Percentiles rank a stretch among this genome's conserved stretches.
Conservation (phyloP, 257 asterid species). For the Paulownia fortunei region DNA sequence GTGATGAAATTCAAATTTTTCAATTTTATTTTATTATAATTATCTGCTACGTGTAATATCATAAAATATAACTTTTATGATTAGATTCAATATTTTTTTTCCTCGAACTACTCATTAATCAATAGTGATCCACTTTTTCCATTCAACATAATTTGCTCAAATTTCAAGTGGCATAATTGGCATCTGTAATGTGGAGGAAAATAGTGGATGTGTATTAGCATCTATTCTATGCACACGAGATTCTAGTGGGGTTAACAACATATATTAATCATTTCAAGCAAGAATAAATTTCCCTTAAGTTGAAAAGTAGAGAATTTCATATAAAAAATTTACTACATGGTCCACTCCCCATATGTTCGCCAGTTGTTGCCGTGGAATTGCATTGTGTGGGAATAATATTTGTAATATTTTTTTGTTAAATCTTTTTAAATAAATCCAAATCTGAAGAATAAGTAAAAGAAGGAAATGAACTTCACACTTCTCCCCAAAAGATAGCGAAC, state of each 20-base stretch:
- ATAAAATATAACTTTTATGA: too few relatives aligned
- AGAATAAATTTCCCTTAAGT: constrained; percentile 23
- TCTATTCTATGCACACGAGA: constrained; percentile 40
- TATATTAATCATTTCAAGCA: constrained; percentile 32
- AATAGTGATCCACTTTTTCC: neutral
- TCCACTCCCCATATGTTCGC: constrained; percentile 61
- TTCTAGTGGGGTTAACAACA: constrained; percentile 39
- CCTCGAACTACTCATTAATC: too few relatives aligned
- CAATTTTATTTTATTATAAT: too few relatives aligned
- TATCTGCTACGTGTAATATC: too few relatives aligned
- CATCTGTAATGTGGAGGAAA: constrained; percentile 22
- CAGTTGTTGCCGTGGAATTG: constrained; percentile 46
- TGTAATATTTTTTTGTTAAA: neutral
- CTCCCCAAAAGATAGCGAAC: constrained; percentile 24
- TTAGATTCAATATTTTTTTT: too few relatives aligned
- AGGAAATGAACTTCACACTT: constrained; percentile 1
- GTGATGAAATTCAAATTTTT: too few relatives aligned
- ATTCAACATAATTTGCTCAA: neutral
- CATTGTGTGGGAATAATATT: constrained; percentile 22
- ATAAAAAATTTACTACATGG: neutral
- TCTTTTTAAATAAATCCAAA: neutral
- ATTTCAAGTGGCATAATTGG: neutral
- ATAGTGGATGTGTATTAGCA: constrained; percentile 32
- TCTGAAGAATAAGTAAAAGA: neutral
- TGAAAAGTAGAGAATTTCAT: constrained; percentile 10